These are phyloP conservation scores for Uncinocarpus reesii DNA, from an alignment of 2,329 filamentous ascomycete species.

Conservation along the genomic window DNA sequence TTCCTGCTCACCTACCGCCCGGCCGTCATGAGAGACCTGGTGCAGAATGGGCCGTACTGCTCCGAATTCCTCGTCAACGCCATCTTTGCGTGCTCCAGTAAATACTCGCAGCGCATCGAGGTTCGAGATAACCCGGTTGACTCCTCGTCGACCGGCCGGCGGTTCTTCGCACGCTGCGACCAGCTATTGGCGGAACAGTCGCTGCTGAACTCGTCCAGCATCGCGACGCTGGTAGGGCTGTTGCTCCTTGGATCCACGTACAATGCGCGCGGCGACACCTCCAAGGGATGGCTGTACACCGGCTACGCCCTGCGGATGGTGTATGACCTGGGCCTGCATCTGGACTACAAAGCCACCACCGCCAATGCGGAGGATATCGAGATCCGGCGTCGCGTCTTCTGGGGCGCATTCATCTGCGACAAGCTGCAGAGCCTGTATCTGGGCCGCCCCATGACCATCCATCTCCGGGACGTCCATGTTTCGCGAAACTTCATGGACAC, in stretches of 20 bases:
- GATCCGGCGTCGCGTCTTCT: constrained; percentile 27
- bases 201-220: constrained; percentile 27
- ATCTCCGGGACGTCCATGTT: constrained; percentile 23
- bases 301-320: constrained; percentile 37
- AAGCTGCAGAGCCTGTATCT: constrained; percentile 49
- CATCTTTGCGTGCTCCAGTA: constrained; percentile 34
- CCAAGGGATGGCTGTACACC: constrained; percentile 33
- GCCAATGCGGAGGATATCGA: constrained; percentile 23
- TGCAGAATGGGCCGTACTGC: constrained; percentile 28
- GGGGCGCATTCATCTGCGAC: constrained; percentile 34
- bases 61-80: constrained; percentile 34
- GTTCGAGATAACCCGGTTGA: constrained; percentile 28
- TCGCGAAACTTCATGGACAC: constrained; percentile 26
- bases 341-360: constrained; percentile 26
- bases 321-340: constrained; percentile 33
- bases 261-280: constrained; percentile 20
- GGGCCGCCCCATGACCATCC: constrained; percentile 40
- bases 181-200: constrained; percentile 29
- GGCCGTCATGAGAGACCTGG: constrained; percentile 31
- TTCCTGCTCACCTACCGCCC: constrained; percentile 34
- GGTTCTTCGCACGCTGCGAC: constrained; percentile 34
- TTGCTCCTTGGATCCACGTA: constrained; percentile 24
- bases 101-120: constrained; percentile 32
- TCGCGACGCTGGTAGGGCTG: constrained; percentile 31
- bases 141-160: constrained; percentile 28